These are phyloP conservation scores for Oemleria cerasiformis DNA, from an alignment of 306 rosid genomes.

Conservation along the genomic window DNA sequence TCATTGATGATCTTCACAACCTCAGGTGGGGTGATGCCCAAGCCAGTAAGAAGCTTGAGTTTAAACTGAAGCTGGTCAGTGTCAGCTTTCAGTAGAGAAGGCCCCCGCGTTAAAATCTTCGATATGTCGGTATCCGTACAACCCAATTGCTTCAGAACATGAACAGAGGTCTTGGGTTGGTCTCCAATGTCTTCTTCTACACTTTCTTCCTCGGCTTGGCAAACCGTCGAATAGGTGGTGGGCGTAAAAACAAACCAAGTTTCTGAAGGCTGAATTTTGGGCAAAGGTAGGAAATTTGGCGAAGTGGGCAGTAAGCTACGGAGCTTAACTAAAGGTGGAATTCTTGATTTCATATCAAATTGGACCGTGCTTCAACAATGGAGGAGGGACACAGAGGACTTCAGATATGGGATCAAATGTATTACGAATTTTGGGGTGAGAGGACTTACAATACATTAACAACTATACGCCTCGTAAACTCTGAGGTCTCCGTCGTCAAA, in stretches of 20 bases:
- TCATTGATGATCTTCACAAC: slow-evolving; percentile 57
- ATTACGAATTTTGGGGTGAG: neutral
- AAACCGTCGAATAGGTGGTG: slow-evolving; percentile 52
- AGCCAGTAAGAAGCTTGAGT: slow-evolving; percentile 41
- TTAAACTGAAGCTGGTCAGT: slow-evolving; percentile 37
- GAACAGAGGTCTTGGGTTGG: slow-evolving; percentile 29
- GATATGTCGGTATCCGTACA: slow-evolving; percentile 50
- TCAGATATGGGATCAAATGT: neutral
- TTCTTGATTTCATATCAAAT: slow-evolving; percentile 26
- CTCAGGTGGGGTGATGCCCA: slow-evolving; percentile 51
- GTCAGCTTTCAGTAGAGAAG: slow-evolving; percentile 43
- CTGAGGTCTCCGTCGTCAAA: neutral
- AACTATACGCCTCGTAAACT: neutral
- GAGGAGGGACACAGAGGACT: neutral
- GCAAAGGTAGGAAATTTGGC: slow-evolving; percentile 13
- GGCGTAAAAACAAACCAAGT: slow-evolving; percentile 28
- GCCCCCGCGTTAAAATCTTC: slow-evolving; percentile 35
- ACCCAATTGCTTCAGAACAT: slow-evolving; percentile 61
- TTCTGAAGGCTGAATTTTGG: neutral
- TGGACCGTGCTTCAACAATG: neutral
- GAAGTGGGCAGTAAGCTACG: slow-evolving; percentile 29
- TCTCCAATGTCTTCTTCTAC: slow-evolving; percentile 12
- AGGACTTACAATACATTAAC: neutral
- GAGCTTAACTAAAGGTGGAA: slow-evolving; percentile 30
- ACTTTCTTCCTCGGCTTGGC: slow-evolving; percentile 30